These are phyloP conservation scores for Chamaenerion angustifolium DNA, from an alignment of 345 rosid species.

Conservation along the genomic window DNA sequence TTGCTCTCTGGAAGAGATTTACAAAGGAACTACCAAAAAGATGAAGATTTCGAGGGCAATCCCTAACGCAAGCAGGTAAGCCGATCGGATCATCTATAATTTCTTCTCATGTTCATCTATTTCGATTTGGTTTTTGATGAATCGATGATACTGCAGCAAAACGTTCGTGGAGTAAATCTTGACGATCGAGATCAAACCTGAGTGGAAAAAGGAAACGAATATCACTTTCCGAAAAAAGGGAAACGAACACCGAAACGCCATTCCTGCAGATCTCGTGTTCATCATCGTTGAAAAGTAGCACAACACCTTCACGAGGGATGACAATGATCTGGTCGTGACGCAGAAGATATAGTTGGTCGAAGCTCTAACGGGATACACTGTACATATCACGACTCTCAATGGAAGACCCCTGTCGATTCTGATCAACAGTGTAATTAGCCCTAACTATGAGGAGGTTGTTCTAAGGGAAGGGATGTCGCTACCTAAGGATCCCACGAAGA, in stretches of 20 bases:
- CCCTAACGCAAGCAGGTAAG: constrained; percentile 55
- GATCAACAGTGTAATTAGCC: constrained; percentile 46
- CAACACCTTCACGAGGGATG: constrained; percentile 56
- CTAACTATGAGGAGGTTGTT: constrained; percentile 65
- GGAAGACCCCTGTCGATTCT: constrained; percentile 54
- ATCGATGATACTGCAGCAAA: background rate
- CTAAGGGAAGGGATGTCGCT: constrained; percentile 77
- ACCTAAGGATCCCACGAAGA: constrained; percentile 54
- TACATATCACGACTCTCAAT: constrained; percentile 41
- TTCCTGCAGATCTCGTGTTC: constrained; percentile 64
- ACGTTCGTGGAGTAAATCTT: constrained; percentile 57
- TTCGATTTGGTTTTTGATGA: background rate
- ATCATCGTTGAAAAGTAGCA: constrained; percentile 77
- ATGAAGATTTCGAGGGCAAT: constrained; percentile 81
- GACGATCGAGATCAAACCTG: constrained; percentile 67
- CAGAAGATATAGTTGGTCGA: constrained; percentile 54
- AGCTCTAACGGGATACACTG: constrained; percentile 54
- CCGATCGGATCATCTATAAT: background rate
- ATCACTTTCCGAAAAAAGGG: constrained; percentile 80
- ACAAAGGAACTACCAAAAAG: constrained; percentile 62
- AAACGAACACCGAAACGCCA: constrained; percentile 50
- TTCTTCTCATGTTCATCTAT: background rate
- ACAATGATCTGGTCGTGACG: constrained; percentile 57
- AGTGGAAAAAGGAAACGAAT: constrained; percentile 88
- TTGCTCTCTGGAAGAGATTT: constrained; percentile 66